phyloP scores from a whole-genome alignment of 192 early-diverging fungal species.

The Backusella circina region DNA sequence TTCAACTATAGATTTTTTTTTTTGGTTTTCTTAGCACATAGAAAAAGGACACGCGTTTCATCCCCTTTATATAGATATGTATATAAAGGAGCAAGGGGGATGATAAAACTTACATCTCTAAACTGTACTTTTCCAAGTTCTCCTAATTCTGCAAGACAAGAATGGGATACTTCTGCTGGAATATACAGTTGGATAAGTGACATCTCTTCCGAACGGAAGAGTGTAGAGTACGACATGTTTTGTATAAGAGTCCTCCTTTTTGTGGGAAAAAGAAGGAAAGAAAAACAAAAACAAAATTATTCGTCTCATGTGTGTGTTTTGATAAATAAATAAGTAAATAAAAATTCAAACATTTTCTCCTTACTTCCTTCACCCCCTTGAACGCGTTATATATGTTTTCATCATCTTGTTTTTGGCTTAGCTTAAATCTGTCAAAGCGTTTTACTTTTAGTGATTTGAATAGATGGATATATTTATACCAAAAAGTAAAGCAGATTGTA shows the following conservation, averaged over 20 bases:
- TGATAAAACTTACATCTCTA: constrained; percentile 68
- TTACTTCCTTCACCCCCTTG: neutral
- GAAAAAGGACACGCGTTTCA: neutral
- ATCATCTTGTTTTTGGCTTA: neutral
- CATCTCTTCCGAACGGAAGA: constrained; percentile 95
- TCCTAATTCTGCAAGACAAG: constrained; percentile 89
- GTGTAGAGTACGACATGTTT: constrained; percentile 41
- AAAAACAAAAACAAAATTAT: constrained; percentile 1
- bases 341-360: neutral
- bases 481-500: neutral
- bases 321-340: neutral
- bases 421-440: neutral
- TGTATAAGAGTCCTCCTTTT: neutral
- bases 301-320: neutral
- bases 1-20: constrained; percentile 64
- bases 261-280: neutral
- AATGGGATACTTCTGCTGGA: constrained; percentile 88
- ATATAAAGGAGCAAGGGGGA: neutral
- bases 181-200: constrained; percentile 94
- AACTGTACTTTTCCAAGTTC: constrained; percentile 94
- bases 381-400: neutral
- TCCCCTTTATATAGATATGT: too few relatives aligned
- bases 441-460: neutral
- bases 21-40: neutral
- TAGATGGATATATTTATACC: neutral